Evolutionary conservation across 2,329 filamentous ascomycete species (phyloP).

Genomic region (Saccharata proteae): DNA sequence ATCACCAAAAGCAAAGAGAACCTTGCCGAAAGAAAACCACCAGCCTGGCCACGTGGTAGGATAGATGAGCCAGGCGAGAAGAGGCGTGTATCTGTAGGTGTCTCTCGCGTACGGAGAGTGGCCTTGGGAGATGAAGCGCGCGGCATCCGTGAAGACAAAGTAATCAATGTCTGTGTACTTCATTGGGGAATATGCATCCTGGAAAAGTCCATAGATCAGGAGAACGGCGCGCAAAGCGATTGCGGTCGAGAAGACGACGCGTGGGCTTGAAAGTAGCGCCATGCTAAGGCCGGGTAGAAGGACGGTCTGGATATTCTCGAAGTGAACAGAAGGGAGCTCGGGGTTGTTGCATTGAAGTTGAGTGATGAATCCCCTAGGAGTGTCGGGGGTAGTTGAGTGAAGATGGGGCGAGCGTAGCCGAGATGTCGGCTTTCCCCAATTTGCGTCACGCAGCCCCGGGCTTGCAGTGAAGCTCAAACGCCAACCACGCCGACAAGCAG

Average conservation of each 20-base stretch:
- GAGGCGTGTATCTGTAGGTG: constrained; percentile 92
- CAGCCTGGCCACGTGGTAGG: constrained; percentile 55
- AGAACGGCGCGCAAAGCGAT: constrained; percentile 58
- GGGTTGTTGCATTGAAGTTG: background rate
- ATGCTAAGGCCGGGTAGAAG: no score
- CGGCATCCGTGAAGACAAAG: constrained; percentile 91
- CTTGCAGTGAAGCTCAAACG: background rate
- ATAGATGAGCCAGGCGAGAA: constrained; percentile 81
- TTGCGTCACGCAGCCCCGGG: constrained; percentile 6
- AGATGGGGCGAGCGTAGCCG: constrained; percentile 4
- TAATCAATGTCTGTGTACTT: constrained; percentile 99
- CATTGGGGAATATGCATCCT: constrained; percentile 80
- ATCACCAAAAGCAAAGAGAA: constrained; percentile 73
- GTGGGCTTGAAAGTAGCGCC: constrained; percentile 22
- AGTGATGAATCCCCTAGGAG: background rate
- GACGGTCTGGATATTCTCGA: background rate
- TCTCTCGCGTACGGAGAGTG: constrained; percentile 74
- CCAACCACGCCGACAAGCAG: background rate
- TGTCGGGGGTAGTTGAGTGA: constrained; percentile 1
- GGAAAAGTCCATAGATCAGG: constrained; percentile 79
- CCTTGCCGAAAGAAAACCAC: constrained; percentile 71
- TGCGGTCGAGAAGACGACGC: constrained; percentile 30
- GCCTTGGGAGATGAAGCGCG: constrained; percentile 58
- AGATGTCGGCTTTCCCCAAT: background rate
- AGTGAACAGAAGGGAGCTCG: background rate